Percentiles rank a stretch among this genome's conserved stretches.
phyloP scores from a whole-genome alignment of 164 flowering plant genomes.

The Tetrastigma voinierianum region DNA sequence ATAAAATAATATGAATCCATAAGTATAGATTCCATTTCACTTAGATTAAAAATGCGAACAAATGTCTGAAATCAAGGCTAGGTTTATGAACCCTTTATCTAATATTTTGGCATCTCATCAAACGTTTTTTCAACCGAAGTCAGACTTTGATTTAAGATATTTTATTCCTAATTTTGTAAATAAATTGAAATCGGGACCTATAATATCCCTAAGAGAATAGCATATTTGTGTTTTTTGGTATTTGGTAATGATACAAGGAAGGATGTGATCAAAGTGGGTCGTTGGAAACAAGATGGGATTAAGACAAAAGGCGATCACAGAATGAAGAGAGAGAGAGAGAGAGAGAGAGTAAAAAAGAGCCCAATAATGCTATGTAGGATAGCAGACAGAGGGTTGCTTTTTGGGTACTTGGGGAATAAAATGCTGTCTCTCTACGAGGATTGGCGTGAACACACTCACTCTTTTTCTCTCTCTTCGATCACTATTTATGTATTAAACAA shows the following conservation, averaged over 20 bases:
- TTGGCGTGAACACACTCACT: conserved; percentile 34
- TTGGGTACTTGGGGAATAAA: conserved; percentile 61
- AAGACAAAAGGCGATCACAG: conserved; percentile 29
- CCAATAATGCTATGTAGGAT: conserved; percentile 44
- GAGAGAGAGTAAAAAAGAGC: conserved; percentile 24
- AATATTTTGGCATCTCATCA: too few species aligned
- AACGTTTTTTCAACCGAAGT: too few species aligned
- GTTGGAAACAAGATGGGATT: conserved; percentile 19
- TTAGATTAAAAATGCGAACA: too few species aligned
- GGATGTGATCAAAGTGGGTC: background rate
- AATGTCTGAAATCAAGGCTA: too few species aligned
- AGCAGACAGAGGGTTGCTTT: conserved; percentile 70
- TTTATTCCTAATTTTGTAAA: too few species aligned
- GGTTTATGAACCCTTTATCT: too few species aligned
- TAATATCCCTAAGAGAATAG: too few species aligned
- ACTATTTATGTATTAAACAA: background rate
- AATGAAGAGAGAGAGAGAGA: conserved; percentile 15
- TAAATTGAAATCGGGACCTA: too few species aligned
- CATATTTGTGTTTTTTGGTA: background rate
- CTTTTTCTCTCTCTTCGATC: conserved; percentile 1
- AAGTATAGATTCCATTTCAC: too few species aligned
- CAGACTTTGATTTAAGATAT: too few species aligned
- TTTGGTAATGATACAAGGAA: conserved; percentile 6
- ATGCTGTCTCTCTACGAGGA: conserved; percentile 40
- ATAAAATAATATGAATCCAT: too few species aligned